These are phyloP conservation scores for Irpex rosettiformis DNA, from an alignment of 1,284 basidiomycete genomes.

Conservation along the genomic window DNA sequence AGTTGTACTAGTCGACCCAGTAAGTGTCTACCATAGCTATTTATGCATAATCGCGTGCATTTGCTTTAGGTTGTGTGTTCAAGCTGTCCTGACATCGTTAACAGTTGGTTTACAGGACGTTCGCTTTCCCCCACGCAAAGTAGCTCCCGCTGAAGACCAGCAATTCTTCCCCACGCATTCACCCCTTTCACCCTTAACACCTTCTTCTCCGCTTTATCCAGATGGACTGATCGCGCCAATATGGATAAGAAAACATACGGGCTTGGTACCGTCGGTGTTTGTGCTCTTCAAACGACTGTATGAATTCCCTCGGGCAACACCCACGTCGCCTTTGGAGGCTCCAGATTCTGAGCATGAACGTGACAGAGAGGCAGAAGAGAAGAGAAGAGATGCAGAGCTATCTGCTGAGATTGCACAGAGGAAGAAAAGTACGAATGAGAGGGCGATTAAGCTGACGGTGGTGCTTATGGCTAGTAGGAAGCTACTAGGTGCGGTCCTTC, in stretches of 20 bases:
- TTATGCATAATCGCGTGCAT: background rate
- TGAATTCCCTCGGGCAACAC: conserved; percentile 48
- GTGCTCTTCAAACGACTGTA: conserved; percentile 85
- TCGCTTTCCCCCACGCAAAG: conserved; percentile 86
- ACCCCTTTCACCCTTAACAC: conserved; percentile 86
- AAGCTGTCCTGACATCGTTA: conserved; percentile 3
- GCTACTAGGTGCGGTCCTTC: conserved; percentile 63
- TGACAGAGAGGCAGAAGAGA: conserved; percentile 65
- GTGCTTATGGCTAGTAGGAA: conserved; percentile 87
- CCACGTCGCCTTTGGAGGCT: conserved; percentile 50
- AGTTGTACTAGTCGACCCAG: conserved; percentile 78
- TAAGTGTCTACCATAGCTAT: conserved; percentile 24
- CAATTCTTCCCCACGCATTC: conserved; percentile 63
- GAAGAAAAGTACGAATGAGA: conserved; percentile 77
- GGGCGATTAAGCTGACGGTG: conserved; percentile 91
- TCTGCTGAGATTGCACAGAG: conserved; percentile 75
- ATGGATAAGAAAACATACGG: conserved; percentile 94
- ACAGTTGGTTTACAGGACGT: conserved; percentile 41
- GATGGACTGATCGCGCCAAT: conserved; percentile 96
- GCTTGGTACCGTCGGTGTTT: conserved; percentile 89
- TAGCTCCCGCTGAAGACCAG: conserved; percentile 53
- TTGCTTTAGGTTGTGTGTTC: background rate
- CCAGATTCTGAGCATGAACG: conserved; percentile 49
- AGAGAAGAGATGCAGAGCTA: conserved; percentile 69
- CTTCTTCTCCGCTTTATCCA: conserved; percentile 85